Percentiles rank a stretch among this genome's conserved stretches.
Evolutionary conservation across 2,329 filamentous ascomycete species (phyloP).

Genomic region (Phyllosticta capitalensis): DNA sequence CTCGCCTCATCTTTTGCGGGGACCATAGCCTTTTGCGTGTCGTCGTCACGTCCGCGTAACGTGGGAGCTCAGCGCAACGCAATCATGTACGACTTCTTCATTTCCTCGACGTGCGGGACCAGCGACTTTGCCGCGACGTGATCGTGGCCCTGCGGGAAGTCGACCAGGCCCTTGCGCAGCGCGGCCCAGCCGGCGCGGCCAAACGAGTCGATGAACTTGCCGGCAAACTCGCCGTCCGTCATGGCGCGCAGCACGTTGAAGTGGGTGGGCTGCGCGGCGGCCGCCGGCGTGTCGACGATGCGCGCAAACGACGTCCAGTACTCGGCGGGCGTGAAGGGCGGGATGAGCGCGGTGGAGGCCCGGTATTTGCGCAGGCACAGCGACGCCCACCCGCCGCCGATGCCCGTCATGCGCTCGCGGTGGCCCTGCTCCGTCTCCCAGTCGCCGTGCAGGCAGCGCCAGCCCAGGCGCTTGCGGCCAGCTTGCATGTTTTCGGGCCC

Average conservation of each 20-base stretch:
- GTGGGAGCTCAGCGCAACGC: not conserved
- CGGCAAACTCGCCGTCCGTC: conserved; percentile 51
- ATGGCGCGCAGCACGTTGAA: conserved; percentile 43
- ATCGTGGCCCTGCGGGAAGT: conserved; percentile 8
- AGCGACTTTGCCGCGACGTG: conserved; percentile 5
- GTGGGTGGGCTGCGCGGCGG: conserved; percentile 39
- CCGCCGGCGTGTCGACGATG: conserved; percentile 64
- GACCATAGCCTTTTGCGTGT: too few species aligned
- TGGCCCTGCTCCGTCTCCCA: conserved; percentile 65
- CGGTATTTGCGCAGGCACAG: conserved; percentile 64
- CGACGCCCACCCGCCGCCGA: conserved; percentile 76
- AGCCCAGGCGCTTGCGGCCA: conserved; percentile 25
- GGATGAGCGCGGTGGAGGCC: conserved; percentile 38
- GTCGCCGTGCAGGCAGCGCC: conserved; percentile 20
- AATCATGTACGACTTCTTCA: not conserved
- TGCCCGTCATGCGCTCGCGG: conserved; percentile 70
- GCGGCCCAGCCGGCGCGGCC: conserved; percentile 66
- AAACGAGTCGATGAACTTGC: conserved; percentile 71
- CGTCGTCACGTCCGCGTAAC: too few species aligned
- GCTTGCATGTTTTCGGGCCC: conserved; percentile 60
- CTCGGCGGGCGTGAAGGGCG: conserved; percentile 58
- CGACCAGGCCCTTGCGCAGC: conserved; percentile 30
- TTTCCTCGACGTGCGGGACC: not conserved
- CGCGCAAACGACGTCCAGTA: conserved; percentile 75
- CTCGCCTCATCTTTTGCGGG: too few species aligned